Conservation (phyloP, 106 monocot genomes). For the Dendrobium nobile region DNA sequence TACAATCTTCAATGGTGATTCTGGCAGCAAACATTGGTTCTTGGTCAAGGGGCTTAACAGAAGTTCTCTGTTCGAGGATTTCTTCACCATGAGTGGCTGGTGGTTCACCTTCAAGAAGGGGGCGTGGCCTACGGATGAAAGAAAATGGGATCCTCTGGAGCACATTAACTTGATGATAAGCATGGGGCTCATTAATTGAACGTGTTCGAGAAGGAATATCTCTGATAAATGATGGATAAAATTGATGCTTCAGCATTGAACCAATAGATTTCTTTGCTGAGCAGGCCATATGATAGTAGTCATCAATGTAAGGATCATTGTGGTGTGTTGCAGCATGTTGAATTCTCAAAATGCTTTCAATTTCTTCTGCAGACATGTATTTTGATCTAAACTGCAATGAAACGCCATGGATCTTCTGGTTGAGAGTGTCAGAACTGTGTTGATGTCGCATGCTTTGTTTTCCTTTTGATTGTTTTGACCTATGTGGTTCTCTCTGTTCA, state of each 20-base stretch:
- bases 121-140: conserved; percentile 63
- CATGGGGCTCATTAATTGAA: conserved; percentile 39
- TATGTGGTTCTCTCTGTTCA: conserved; percentile 40
- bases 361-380: conserved; percentile 95
- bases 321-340: conserved; percentile 69
- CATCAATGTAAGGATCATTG: conserved; percentile 75
- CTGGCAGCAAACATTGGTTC: conserved; percentile 83
- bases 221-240: conserved; percentile 48
- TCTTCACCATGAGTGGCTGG: conserved; percentile 18
- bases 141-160: conserved; percentile 63
- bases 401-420: conserved; percentile 34
- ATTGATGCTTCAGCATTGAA: conserved; percentile 38
- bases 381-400: conserved; percentile 62
- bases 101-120: conserved; percentile 60
- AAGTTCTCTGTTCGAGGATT: conserved; percentile 37
- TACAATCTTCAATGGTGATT: conserved; percentile 76
- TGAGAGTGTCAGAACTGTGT: conserved; percentile 30
- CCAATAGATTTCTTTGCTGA: conserved; percentile 46
- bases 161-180: conserved; percentile 59
- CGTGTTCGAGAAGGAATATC: conserved; percentile 53
- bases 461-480: conserved; percentile 43
- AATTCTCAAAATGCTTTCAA: conserved; percentile 76
- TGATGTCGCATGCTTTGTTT: conserved; percentile 36
- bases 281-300: conserved; percentile 94
- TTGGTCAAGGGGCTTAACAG: conserved; percentile 67